These are phyloP conservation scores for Mycena rebaudengoi DNA, from an alignment of 768 basidiomycete genomes.

Conservation along the genomic window DNA sequence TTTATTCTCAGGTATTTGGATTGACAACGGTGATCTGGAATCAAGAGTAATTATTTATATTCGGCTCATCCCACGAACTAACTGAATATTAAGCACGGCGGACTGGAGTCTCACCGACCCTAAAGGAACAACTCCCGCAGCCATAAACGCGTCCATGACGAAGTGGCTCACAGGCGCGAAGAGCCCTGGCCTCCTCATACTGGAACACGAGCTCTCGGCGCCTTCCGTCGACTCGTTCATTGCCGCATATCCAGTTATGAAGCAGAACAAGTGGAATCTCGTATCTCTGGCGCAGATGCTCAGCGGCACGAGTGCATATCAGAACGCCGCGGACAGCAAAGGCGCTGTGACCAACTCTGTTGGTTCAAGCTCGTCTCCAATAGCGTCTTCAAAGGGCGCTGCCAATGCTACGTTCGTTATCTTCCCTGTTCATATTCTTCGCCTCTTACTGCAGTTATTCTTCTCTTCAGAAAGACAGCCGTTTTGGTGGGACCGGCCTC, in stretches of 20 bases:
- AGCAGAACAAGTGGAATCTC: constrained; percentile 74
- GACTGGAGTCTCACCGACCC: constrained; percentile 72
- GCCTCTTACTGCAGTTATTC: too few species aligned
- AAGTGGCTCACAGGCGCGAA: constrained; percentile 73
- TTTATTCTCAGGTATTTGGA: constrained; percentile 82
- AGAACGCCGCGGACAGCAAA: constrained; percentile 48
- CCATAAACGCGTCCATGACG: constrained; percentile 59
- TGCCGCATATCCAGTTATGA: constrained; percentile 67
- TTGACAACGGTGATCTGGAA: constrained; percentile 89
- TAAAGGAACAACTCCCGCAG: constrained; percentile 51
- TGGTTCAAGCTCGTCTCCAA: too few species aligned
- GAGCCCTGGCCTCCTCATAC: constrained; percentile 77
- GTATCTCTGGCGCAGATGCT: constrained; percentile 59
- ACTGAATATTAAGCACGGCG: constrained; percentile 55
- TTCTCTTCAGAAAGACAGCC: too few species aligned
- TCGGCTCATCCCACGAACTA: constrained; percentile 30
- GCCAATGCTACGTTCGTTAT: too few species aligned
- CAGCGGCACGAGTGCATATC: constrained; percentile 51
- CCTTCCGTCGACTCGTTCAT: constrained; percentile 73
- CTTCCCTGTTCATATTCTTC: too few species aligned
- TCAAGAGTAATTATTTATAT: constrained; percentile 68
- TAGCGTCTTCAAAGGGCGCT: too few species aligned
- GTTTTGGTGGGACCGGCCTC: too few species aligned
- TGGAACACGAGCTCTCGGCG: constrained; percentile 84
- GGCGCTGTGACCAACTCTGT: constrained; percentile 2